These are phyloP conservation scores for Cladosporium sp. DNA, from an alignment of 2,329 filamentous ascomycete genomes.

Conservation along the genomic window DNA sequence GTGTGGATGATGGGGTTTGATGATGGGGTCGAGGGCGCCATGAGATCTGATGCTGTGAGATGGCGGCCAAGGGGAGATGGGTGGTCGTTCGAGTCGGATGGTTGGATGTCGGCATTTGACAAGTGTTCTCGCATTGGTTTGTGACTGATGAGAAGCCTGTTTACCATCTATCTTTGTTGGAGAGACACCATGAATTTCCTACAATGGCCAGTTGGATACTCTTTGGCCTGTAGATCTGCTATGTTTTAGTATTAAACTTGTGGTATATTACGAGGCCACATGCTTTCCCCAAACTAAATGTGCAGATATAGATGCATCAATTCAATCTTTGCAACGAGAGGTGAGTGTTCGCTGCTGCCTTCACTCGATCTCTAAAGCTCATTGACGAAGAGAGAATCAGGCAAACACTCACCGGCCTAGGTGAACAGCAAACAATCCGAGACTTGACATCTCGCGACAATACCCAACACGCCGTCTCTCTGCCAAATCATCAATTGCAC, in stretches of 20 bases:
- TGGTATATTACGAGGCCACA: too few relatives aligned
- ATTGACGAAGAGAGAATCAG: background rate
- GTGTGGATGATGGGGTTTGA: background rate
- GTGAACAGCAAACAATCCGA: background rate
- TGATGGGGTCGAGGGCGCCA: background rate
- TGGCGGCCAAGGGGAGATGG: background rate
- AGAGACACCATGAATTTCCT: too few relatives aligned
- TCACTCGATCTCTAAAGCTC: background rate
- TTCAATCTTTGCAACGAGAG: too few relatives aligned
- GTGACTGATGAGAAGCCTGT: too few relatives aligned
- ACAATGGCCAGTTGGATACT: too few relatives aligned
- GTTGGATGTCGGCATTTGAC: too few relatives aligned
- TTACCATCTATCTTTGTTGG: too few relatives aligned
- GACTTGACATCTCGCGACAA: background rate
- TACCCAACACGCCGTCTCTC: background rate
- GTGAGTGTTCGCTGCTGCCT: background rate
- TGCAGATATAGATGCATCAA: too few relatives aligned
- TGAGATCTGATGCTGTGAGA: background rate
- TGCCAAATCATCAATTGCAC: background rate
- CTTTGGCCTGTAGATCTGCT: too few relatives aligned
- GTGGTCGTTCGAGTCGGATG: background rate
- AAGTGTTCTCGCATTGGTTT: too few relatives aligned
- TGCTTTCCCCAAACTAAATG: too few relatives aligned
- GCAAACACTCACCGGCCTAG: background rate
- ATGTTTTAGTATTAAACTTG: too few relatives aligned